Base-by-base conservation (phyloP, 495 filamentous ascomycete genomes). In the Terfezia boudieri region DNA sequence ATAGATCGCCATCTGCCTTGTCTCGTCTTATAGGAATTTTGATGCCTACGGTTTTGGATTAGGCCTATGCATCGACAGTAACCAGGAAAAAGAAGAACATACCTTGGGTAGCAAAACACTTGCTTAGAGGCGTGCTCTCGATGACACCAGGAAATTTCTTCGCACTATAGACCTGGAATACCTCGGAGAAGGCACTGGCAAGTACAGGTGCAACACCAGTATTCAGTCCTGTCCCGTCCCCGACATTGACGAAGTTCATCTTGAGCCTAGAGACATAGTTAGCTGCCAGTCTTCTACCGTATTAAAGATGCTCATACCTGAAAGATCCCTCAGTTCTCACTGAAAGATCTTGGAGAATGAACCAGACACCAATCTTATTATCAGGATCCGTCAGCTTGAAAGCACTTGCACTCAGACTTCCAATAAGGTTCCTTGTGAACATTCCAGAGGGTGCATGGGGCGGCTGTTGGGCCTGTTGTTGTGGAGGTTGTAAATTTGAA, bases 61-160 rank as follows among this genome's bases (percentile, higher is more conserved):
- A 48, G 14, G 26, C 4, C 22, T 20, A 23, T 20, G 14, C 49
- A 26, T 9, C 22, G 49, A 51, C 11, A 51, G 11, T 22, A 23
- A 20, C 11, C n/a, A 3, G 26, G n/a, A 51, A 5, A 12, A 20
- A 23, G 23, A 5, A 22, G 9, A 26, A 50, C 53, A 93, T 89
- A n/a, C 90, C 90, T 61, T 98, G 90, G 9, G 78, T 74, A 10
- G 90, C 90, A 68, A 98, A 98, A 61, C 78, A 82, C 66, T 92
- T 94, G 73, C 87, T 94, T 17, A 98, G 69, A n/a, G 75, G 67
- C 2, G 90, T 98, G 65, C 83, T 89, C 65, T 95, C 89, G 58
- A 93, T 92, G 1, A 98, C 90, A 56, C 90, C 90, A 0, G 90
- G 89, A 73, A 98, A 98, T 59, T 94, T 94, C 75, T 98, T 98